Evolutionary conservation across 257 asterid genomes (phyloP).

Genomic region (Capsicum rhomboideum): DNA sequence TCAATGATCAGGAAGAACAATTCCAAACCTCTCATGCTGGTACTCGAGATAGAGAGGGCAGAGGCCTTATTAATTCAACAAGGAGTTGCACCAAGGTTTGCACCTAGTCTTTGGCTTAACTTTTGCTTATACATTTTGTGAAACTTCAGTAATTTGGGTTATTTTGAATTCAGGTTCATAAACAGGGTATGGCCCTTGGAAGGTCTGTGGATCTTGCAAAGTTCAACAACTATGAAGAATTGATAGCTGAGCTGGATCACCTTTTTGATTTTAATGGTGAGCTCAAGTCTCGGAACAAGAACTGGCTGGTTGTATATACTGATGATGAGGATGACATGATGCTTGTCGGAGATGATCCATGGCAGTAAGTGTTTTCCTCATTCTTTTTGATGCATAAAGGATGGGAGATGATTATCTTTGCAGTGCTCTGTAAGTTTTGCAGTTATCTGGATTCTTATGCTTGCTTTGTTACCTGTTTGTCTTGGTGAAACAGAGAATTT

Average conservation of each 20-base stretch:
- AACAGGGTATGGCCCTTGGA: slow-evolving; percentile 80
- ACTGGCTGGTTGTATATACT: slow-evolving; percentile 84
- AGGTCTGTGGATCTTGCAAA: slow-evolving; percentile 70
- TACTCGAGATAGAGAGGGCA: slow-evolving; percentile 47
- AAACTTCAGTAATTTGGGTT: neutral
- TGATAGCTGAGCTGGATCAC: slow-evolving; percentile 62
- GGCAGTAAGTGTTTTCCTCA: slow-evolving; percentile 51
- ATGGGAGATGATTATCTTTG: neutral
- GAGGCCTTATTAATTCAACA: slow-evolving; percentile 43
- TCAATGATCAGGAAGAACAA: slow-evolving; percentile 52
- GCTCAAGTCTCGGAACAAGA: slow-evolving; percentile 47
- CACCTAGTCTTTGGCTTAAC: neutral
- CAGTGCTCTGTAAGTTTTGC: neutral
- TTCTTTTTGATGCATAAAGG: neutral
- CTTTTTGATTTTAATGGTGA: slow-evolving; percentile 68
- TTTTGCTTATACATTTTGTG: neutral
- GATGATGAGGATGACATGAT: slow-evolving; percentile 77
- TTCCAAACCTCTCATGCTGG: neutral
- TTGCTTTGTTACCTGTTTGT: slow-evolving; percentile 4
- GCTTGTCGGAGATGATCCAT: slow-evolving; percentile 92
- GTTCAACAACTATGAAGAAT: slow-evolving; percentile 56
- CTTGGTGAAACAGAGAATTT: slow-evolving; percentile 46
- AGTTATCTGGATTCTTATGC: neutral
- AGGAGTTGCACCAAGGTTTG: slow-evolving; percentile 97
- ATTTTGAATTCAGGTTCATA: slow-evolving; percentile 46